Base-by-base conservation (phyloP, 2,329 filamentous ascomycete genomes). In the Berkeleyomyces basicola region DNA sequence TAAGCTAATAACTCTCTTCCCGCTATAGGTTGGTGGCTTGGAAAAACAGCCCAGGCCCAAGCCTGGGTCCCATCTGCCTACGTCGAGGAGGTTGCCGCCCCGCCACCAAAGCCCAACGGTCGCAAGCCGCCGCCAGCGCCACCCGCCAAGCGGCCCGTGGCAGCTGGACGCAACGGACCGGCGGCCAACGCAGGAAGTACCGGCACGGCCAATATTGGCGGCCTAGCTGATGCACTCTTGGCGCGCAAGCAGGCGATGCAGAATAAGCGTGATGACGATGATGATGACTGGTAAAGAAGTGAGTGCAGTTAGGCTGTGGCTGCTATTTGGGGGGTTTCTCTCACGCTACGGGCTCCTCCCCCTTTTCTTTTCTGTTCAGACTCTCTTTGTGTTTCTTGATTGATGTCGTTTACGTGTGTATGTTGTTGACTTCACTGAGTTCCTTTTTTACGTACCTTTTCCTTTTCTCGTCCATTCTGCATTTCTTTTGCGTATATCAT, bases 11-110 rank as follows among this genome's bases (percentile, higher is more conserved):
- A 39, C 61, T 60, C 11, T 31, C 14, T 42, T 23, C 23, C 31
- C 11, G 2, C 23, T 51, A 46, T 68, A 96, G 92, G 93, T 61
- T 99, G 93, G 93, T 97, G 92, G 92, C 79, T 97, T 57, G 93
- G 86, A 66, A 92, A 90, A 77, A 88, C 86, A 66, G 74, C 67
- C 4, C 68, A 68, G 3, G 82, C 82, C n/a, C 89, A 93, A 73
- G 93, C 90, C 60, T 99, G 93, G 93, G 84, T 93, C 2, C 93
- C 93, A 0, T 88, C 91, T 23, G 90, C 92, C 23, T 99, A 99
- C 70, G 86, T 99, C 7, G 87, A 97, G 74, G 91, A 96, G 74
- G 81, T 87, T 71, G 80, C 82, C 3, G 79, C 82, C 3, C 81
- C 83, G 33, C 58, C 63, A 7, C 53, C 61, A 40, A 65, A 62